These are phyloP conservation scores for Solanum hybrid DNA, from an alignment of 305 asterid genomes.

Conservation along the genomic window DNA sequence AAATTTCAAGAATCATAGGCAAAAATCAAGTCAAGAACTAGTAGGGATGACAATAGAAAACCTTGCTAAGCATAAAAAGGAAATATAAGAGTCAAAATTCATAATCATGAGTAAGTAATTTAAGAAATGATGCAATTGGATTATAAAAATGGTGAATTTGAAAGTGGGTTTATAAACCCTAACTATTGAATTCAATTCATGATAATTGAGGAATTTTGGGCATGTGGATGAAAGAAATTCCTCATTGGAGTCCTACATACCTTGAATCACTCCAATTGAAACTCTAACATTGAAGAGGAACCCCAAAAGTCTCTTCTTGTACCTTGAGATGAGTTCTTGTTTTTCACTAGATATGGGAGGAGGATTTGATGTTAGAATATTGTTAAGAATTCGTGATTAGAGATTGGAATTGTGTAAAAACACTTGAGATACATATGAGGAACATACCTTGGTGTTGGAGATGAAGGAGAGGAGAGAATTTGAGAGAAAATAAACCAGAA, in stretches of 20 bases:
- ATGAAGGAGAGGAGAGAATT: background rate
- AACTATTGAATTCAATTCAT: background rate
- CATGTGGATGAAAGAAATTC: background rate
- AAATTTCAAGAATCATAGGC: background rate
- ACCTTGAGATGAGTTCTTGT: background rate
- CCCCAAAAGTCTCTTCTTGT: background rate
- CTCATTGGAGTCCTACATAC: background rate
- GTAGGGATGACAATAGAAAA: background rate
- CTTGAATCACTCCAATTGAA: background rate
- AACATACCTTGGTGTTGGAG: background rate
- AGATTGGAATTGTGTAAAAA: background rate
- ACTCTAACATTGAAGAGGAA: background rate
- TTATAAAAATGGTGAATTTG: background rate
- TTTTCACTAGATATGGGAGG: background rate
- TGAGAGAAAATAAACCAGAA: background rate
- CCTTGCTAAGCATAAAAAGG: background rate
- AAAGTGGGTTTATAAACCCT: background rate
- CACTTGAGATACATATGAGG: background rate
- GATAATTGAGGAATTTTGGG: background rate
- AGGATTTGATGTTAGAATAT: background rate
- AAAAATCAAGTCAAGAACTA: background rate
- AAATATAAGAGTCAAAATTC: background rate
- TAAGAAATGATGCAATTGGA: background rate
- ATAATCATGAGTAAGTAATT: background rate
- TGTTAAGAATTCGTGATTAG: background rate